Evolutionary conservation across 331 rosid species (phyloP).

Genomic region (Malus hybrid): DNA sequence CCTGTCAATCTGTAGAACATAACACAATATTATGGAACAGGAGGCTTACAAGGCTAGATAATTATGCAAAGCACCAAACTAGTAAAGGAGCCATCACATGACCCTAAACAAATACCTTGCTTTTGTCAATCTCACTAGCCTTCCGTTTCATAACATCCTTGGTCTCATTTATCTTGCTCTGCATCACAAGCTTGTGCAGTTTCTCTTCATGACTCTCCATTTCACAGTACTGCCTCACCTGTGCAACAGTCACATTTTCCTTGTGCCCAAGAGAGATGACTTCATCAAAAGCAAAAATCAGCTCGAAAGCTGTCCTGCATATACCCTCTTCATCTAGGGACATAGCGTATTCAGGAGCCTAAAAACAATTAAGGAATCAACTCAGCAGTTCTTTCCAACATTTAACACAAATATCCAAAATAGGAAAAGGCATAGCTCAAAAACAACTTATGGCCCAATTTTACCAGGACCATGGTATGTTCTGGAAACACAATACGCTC

Average conservation of each 20-base stretch:
- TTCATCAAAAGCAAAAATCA: constrained; percentile 95
- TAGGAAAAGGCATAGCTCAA: background rate
- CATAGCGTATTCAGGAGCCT: constrained; percentile 84
- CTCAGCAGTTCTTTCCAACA: background rate
- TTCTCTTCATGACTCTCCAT: constrained; percentile 99
- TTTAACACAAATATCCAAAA: background rate
- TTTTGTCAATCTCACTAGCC: constrained; percentile 97
- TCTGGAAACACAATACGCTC: background rate
- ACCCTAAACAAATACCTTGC: constrained; percentile 59
- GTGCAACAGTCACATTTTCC: constrained; percentile 79
- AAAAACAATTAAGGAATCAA: constrained; percentile 47
- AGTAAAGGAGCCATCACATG: background rate
- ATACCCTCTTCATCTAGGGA: constrained; percentile 94
- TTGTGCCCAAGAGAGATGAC: constrained; percentile 91
- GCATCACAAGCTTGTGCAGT: constrained; percentile 84
- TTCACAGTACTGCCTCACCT: constrained; percentile 85
- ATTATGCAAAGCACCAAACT: background rate
- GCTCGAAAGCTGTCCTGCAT: constrained; percentile 79
- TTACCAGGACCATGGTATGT: background rate
- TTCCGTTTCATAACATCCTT: constrained; percentile 96
- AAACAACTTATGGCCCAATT: background rate
- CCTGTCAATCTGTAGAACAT: constrained; percentile 67
- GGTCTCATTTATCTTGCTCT: constrained; percentile 92
- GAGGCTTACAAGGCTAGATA: background rate
- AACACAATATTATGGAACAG: constrained; percentile 4